Percentiles rank a stretch among this genome's conserved stretches.
phyloP scores from a whole-genome alignment of 2,329 filamentous ascomycete genomes.

The Neofusicoccum sp. region DNA sequence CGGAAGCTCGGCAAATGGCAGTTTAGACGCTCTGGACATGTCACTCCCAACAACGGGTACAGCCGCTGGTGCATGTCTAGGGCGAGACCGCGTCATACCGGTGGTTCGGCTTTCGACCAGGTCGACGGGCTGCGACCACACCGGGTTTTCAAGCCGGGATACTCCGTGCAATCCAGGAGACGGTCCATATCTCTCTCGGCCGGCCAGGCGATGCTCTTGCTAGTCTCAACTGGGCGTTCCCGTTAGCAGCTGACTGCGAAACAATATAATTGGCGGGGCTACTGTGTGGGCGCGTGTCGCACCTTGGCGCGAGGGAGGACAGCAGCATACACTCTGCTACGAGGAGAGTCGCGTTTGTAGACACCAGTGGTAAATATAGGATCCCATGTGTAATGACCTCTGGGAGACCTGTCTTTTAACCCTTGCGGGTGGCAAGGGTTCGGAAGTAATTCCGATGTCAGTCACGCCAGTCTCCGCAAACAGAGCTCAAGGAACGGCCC shows the following conservation, averaged over 20 bases:
- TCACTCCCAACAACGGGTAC: slow-evolving; percentile 9
- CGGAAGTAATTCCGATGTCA: background rate
- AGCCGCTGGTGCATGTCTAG: background rate
- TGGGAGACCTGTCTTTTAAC: background rate
- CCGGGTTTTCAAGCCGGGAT: background rate
- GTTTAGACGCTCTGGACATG: background rate
- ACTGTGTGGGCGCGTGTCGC: background rate
- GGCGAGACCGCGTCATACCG: background rate
- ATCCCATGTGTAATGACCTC: no score
- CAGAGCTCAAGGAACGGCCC: slow-evolving; percentile 4
- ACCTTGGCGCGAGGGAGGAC: background rate
- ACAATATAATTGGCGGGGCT: background rate
- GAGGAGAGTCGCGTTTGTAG: background rate
- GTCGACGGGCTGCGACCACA: background rate
- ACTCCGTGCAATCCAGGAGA: background rate
- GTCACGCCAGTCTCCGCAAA: background rate
- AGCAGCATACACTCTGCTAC: background rate
- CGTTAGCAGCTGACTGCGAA: background rate
- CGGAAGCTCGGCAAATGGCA: background rate
- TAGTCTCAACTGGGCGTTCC: slow-evolving; percentile 1
- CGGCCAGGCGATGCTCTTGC: background rate
- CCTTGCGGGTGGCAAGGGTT: background rate
- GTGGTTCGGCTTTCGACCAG: background rate
- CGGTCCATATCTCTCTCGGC: background rate
- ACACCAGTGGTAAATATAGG: no score